Percentiles rank a stretch among this genome's conserved stretches.
Conservation (phyloP, 73 alveolate genomes). For the Durusdinium trenchii region DNA sequence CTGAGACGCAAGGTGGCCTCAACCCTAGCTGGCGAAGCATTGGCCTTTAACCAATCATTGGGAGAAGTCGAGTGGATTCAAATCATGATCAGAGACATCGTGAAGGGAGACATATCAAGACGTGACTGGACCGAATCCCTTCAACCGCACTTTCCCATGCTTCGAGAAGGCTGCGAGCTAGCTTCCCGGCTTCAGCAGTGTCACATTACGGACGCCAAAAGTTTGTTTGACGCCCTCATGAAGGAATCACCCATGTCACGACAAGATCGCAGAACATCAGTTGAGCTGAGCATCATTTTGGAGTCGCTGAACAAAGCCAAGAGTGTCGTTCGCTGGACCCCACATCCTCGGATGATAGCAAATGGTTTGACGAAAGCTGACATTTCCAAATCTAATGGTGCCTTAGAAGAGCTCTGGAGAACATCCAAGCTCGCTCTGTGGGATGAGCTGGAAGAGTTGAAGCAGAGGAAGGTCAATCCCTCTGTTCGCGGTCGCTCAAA, state of each 20-base stretch:
- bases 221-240: background rate
- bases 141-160: background rate
- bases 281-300: background rate
- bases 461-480: background rate
- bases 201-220: conserved; percentile 2
- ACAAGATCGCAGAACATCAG: background rate
- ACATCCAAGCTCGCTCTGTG: background rate
- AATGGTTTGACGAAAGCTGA: conserved; percentile 42
- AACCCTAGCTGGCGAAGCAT: background rate
- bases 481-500: background rate
- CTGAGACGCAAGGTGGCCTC: conserved; percentile 13
- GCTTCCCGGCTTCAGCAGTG: background rate
- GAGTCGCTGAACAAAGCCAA: background rate
- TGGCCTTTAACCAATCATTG: background rate
- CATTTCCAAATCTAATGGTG: background rate
- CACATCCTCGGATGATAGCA: conserved; percentile 7
- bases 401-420: background rate
- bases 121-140: background rate
- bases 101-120: background rate
- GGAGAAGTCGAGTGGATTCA: conserved; percentile 19
- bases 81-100: background rate
- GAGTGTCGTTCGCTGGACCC: background rate
- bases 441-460: background rate
- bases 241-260: background rate
- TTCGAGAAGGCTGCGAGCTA: background rate